Conservation (phyloP, 1,139 yeast species). For the Hanseniaspora uvarum region DNA sequence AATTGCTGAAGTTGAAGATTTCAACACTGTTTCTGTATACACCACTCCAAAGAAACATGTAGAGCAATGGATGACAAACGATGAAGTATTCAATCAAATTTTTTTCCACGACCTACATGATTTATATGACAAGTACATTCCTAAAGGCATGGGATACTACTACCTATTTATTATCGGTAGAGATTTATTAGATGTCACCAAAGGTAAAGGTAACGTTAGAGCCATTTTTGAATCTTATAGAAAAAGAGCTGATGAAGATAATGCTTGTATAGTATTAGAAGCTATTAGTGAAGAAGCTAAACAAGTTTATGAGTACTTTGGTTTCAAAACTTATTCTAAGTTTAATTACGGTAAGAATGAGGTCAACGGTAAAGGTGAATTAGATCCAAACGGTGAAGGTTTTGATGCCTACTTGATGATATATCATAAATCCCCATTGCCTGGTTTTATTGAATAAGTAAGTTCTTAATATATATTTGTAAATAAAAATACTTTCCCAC, state of each 20-base stretch:
- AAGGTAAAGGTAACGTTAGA: slow-evolving; percentile 29
- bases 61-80: slow-evolving; percentile 25
- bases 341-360: slow-evolving; percentile 29
- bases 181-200: slow-evolving; percentile 23
- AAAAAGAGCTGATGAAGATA: slow-evolving; percentile 28
- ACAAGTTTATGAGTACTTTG: slow-evolving; percentile 31
- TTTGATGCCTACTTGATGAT: slow-evolving; percentile 24
- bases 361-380: slow-evolving; percentile 21
- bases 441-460: slow-evolving; percentile 14
- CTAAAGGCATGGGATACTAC: slow-evolving; percentile 25
- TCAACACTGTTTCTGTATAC: slow-evolving; percentile 30
- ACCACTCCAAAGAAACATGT: slow-evolving; percentile 25
- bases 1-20: slow-evolving; percentile 28
- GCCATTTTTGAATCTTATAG: slow-evolving; percentile 28
- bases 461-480: slow-evolving; percentile 24
- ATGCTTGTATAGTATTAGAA: slow-evolving; percentile 30
- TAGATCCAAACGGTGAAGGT: slow-evolving; percentile 23
- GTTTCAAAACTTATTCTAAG: slow-evolving; percentile 28
- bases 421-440: slow-evolving; percentile 20
- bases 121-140: slow-evolving; percentile 21
- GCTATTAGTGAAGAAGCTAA: slow-evolving; percentile 31
- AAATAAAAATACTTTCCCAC: slow-evolving; percentile 74
- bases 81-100: slow-evolving; percentile 26
- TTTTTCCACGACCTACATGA: slow-evolving; percentile 25
- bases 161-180: slow-evolving; percentile 30